Percentiles rank a stretch among this genome's conserved stretches.
Conservation (phyloP, 768 basidiomycete species). For the Pisolithus tinctorius region DNA sequence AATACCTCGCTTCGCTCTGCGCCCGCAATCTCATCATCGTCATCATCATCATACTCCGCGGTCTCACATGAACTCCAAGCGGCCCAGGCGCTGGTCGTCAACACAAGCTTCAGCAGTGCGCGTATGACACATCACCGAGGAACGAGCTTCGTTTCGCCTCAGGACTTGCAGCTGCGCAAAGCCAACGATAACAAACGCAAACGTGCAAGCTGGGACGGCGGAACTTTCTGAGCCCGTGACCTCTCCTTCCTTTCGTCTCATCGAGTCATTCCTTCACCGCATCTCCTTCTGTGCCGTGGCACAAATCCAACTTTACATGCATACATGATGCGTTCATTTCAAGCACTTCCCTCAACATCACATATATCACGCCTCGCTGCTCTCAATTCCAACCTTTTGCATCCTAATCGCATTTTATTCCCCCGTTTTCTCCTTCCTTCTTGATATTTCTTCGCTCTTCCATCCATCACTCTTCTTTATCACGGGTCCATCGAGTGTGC, state of each 20-base stretch:
- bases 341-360: background rate
- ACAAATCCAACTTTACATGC: background rate
- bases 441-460: slow-evolving; percentile 1
- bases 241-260: slow-evolving; percentile 3
- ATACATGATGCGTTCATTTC: background rate
- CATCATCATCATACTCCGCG: slow-evolving; percentile 12
- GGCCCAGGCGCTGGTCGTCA: slow-evolving; percentile 24
- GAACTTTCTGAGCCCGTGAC: slow-evolving; percentile 18
- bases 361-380: background rate
- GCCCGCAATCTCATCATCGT: slow-evolving; percentile 15
- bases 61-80: slow-evolving; percentile 28
- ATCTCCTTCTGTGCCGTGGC: slow-evolving; percentile 2
- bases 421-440: background rate
- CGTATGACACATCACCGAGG: slow-evolving; percentile 38
- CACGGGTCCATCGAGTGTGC: slow-evolving; percentile 6
- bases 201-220: slow-evolving; percentile 53
- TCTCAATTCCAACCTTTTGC: slow-evolving; percentile 4
- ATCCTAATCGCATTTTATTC: background rate
- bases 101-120: slow-evolving; percentile 9
- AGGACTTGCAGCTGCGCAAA: slow-evolving; percentile 46
- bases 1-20: slow-evolving; percentile 24
- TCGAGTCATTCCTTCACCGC: slow-evolving; percentile 1
- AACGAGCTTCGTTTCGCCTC: slow-evolving; percentile 46
- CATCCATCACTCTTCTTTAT: background rate
- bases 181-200: slow-evolving; percentile 48